phyloP scores from a whole-genome alignment of 2,329 filamentous ascomycete genomes.

The Thielaviopsis populi region DNA sequence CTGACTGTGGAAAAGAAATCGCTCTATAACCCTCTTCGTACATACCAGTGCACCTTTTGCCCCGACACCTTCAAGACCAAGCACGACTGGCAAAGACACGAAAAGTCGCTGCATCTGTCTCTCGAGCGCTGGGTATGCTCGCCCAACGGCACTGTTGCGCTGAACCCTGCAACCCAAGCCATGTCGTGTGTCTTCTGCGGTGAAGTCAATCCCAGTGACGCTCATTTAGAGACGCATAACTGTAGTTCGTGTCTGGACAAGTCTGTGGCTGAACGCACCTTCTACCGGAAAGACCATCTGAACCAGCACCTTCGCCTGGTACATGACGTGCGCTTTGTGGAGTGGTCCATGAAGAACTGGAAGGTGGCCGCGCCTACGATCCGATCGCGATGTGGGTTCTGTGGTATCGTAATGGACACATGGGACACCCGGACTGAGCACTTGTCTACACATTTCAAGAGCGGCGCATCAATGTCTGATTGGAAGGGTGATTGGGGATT shows the following conservation, averaged over 20 bases:
- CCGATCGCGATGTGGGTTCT: conserved; percentile 50
- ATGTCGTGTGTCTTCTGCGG: conserved; percentile 46
- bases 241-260: conserved; percentile 53
- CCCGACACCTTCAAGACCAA: conserved; percentile 53
- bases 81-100: conserved; percentile 56
- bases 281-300: conserved; percentile 53
- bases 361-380: conserved; percentile 46
- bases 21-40: conserved; percentile 34
- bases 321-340: conserved; percentile 44
- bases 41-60: conserved; percentile 54
- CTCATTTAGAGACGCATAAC: conserved; percentile 44
- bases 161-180: conserved; percentile 45
- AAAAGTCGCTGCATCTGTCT: conserved; percentile 50
- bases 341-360: conserved; percentile 52
- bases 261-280: conserved; percentile 43
- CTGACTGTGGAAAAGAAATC: conserved; percentile 26
- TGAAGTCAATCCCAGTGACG: conserved; percentile 37
- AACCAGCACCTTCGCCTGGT: conserved; percentile 50
- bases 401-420: conserved; percentile 44
- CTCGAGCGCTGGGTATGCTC: conserved; percentile 52
- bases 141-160: conserved; percentile 38
- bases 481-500: conserved; percentile 60
- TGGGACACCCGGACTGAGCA: conserved; percentile 48
- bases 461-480: conserved; percentile 49
- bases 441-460: conserved; percentile 53